A percentile compares a stretch with the other conserved stretches of the same genome.
Conservation (phyloP, 129 eudicot genomes). For the Pseudognaphalium luteoalbum region DNA sequence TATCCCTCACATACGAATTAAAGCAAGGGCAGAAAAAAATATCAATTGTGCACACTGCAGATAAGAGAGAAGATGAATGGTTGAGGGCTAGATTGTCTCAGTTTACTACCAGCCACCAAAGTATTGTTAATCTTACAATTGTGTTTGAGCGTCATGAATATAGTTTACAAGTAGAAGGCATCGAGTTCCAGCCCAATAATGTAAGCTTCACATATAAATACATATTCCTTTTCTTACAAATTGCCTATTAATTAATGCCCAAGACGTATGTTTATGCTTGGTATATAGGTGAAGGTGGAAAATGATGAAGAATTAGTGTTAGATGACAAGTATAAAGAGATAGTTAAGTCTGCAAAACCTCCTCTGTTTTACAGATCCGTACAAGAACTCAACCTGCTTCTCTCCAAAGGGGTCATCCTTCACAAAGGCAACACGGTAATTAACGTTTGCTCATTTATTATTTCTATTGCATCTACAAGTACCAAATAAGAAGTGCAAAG, state of each 20-base stretch:
- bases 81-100: not conserved
- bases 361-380: not conserved
- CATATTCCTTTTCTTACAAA: too few relatives aligned
- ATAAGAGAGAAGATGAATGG: not conserved
- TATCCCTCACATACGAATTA: slow-evolving; percentile 10
- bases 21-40: not conserved
- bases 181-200: slow-evolving; percentile 9
- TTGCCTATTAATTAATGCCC: too few relatives aligned
- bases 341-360: not conserved
- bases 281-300: too few relatives aligned
- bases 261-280: too few relatives aligned
- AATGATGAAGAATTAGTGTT: too few relatives aligned
- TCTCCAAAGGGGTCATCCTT: not conserved
- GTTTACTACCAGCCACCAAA: not conserved
- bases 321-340: not conserved
- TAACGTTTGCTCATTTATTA: not conserved
- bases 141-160: not conserved
- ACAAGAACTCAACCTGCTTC: not conserved
- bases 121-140: slow-evolving; percentile 9
- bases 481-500: too few relatives aligned
- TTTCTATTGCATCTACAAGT: too few relatives aligned
- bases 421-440: not conserved
- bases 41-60: not conserved
- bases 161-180: not conserved
- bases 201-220: too few relatives aligned